phyloP scores from a whole-genome alignment of 208 protist species.

The Vickermania ingenoplastis region DNA sequence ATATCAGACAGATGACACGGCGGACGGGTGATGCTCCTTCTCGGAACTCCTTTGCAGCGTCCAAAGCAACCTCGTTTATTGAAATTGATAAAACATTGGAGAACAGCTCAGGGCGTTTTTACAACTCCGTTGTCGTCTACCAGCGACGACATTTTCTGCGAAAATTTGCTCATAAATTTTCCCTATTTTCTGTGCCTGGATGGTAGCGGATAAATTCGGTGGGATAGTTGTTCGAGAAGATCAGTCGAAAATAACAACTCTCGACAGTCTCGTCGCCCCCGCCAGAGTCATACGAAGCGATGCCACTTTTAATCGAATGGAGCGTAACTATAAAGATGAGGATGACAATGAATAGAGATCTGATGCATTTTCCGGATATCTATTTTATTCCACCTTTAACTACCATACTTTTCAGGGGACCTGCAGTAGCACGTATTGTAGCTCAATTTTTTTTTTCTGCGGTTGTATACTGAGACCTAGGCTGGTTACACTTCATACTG shows the following conservation, averaged over 20 bases:
- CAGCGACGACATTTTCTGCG: conserved; percentile 58
- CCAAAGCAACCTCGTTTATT: conserved; percentile 8
- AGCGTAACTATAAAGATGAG: not conserved
- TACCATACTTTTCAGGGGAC: too few species aligned
- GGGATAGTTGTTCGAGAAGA: conserved; percentile 72
- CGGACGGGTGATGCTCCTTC: not conserved
- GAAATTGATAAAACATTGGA: conserved; percentile 44
- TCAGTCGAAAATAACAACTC: conserved; percentile 70
- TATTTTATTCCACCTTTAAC: too few species aligned
- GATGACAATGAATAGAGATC: too few species aligned
- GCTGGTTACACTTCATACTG: too few species aligned
- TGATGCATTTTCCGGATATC: too few species aligned
- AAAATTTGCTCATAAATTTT: conserved; percentile 64
- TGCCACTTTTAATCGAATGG: not conserved
- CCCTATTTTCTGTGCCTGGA: conserved; percentile 76
- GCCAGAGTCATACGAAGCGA: conserved; percentile 36
- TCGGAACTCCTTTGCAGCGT: conserved; percentile 7
- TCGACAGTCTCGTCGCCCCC: conserved; percentile 47
- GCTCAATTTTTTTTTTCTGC: too few species aligned
- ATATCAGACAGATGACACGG: conserved; percentile 4
- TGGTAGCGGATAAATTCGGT: conserved; percentile 52
- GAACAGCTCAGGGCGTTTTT: conserved; percentile 42
- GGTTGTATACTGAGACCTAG: too few species aligned
- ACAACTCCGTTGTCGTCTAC: conserved; percentile 57
- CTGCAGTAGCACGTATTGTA: too few species aligned